Conservation (phyloP, 495 filamentous ascomycete genomes). For the Penicillium antarcticum region DNA sequence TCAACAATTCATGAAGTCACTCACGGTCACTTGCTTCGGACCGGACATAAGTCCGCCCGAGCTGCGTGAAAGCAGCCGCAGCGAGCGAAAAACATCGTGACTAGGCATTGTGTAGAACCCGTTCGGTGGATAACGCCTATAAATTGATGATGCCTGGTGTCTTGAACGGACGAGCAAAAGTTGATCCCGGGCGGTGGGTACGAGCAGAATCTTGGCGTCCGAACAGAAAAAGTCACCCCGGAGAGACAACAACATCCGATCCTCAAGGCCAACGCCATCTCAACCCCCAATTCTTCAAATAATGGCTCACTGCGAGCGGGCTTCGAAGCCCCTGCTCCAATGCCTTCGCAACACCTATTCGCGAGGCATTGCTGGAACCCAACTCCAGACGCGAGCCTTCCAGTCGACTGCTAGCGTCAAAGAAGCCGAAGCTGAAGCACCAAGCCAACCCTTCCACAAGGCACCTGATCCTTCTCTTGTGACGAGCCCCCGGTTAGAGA, state of each 20-base stretch:
- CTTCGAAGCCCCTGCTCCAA: slow-evolving; percentile 62
- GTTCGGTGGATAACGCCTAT: slow-evolving; percentile 1
- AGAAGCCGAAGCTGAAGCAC: slow-evolving; percentile 37
- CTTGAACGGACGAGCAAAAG: slow-evolving; percentile 34
- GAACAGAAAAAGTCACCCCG: slow-evolving; percentile 40
- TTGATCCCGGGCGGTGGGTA: slow-evolving; percentile 34
- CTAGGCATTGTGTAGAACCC: slow-evolving; percentile 34
- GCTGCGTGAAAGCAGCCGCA: slow-evolving; percentile 43
- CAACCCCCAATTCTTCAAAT: slow-evolving; percentile 22
- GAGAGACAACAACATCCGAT: slow-evolving; percentile 26
- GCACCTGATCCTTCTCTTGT: slow-evolving; percentile 49
- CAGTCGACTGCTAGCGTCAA: slow-evolving; percentile 36
- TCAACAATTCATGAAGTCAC: slow-evolving; percentile 6
- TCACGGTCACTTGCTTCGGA: slow-evolving; percentile 47
- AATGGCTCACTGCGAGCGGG: slow-evolving; percentile 70
- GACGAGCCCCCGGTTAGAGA: slow-evolving; percentile 54
- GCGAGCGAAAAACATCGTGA: slow-evolving; percentile 31
- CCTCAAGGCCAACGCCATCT: slow-evolving; percentile 14
- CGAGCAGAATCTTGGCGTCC: slow-evolving; percentile 36
- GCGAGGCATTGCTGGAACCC: slow-evolving; percentile 29
- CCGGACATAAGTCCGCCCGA: slow-evolving; percentile 40
- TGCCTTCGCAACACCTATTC: slow-evolving; percentile 52
- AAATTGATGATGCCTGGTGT: slow-evolving; percentile 12
- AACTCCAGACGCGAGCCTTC: slow-evolving; percentile 35
- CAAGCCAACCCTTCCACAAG: slow-evolving; percentile 35